Percentiles rank a stretch among this genome's conserved stretches.
Evolutionary conservation across 441 rosid genomes (phyloP).

Genomic region (Hypseocharis bilobata): DNA sequence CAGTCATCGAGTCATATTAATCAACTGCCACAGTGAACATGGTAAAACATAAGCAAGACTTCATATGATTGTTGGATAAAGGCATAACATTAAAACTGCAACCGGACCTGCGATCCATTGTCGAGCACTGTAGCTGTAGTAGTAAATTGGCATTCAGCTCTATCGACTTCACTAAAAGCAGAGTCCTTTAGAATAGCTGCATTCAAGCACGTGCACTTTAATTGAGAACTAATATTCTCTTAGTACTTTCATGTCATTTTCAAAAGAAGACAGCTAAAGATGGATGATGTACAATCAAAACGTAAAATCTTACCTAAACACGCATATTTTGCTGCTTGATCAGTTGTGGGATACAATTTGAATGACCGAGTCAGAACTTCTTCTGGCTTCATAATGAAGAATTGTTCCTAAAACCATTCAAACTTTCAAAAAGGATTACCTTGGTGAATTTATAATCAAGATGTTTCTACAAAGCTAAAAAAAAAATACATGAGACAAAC

Average conservation of each 20-base stretch:
- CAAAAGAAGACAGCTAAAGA: background rate
- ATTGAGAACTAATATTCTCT: no score
- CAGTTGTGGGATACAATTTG: slow-evolving; percentile 64
- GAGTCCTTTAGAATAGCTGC: slow-evolving; percentile 87
- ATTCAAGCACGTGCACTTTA: slow-evolving; percentile 15
- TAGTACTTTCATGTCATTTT: no score
- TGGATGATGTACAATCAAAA: background rate
- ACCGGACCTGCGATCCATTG: slow-evolving; percentile 73
- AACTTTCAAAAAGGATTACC: slow-evolving; percentile 13
- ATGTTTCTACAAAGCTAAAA: slow-evolving; percentile 1
- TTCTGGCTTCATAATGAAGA: slow-evolving; percentile 70
- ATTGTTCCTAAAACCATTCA: slow-evolving; percentile 60
- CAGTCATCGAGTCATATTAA: background rate
- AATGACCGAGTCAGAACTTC: slow-evolving; percentile 50
- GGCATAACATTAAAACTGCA: slow-evolving; percentile 1
- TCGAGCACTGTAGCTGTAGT: slow-evolving; percentile 68
- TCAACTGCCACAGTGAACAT: background rate
- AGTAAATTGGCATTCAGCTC: slow-evolving; percentile 86
- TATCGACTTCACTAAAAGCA: slow-evolving; percentile 70
- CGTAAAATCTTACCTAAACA: slow-evolving; percentile 54
- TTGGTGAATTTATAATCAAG: background rate
- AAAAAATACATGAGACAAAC: background rate
- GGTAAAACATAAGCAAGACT: no score
- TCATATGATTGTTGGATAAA: no score
- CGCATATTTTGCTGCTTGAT: slow-evolving; percentile 65